These are phyloP conservation scores for Rubia tinctorum DNA, from an alignment of 305 asterid species.

Conservation along the genomic window DNA sequence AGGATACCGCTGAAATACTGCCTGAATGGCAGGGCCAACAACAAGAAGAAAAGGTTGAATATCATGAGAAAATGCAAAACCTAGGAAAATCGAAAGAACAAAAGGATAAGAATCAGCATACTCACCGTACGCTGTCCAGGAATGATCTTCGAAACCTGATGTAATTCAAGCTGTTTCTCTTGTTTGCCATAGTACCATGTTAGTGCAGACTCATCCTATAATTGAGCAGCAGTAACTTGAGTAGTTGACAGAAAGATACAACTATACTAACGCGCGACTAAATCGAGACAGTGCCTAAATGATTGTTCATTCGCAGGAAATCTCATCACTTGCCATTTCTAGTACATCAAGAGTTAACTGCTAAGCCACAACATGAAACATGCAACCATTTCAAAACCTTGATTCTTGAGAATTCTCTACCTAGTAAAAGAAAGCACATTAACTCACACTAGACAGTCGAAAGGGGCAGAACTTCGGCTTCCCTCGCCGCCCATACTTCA, in stretches of 20 bases:
- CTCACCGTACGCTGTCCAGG: slow-evolving; percentile 99
- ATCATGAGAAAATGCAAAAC: neutral
- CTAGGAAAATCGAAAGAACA: neutral
- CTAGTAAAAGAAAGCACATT: neutral
- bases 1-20: slow-evolving; percentile 28
- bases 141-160: slow-evolving; percentile 66
- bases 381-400: neutral
- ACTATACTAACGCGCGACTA: neutral
- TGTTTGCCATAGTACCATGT: slow-evolving; percentile 87
- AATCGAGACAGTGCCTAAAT: neutral
- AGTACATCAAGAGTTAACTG: neutral
- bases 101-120: slow-evolving; percentile 20
- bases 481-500: slow-evolving; percentile 93
- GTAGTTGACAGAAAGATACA: slow-evolving; percentile 10
- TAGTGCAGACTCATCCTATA: slow-evolving; percentile 83
- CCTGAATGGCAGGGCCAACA: slow-evolving; percentile 11
- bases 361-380: slow-evolving; percentile 2
- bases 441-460: slow-evolving; percentile 78
- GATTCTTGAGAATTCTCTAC: neutral
- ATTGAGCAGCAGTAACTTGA: slow-evolving; percentile 16
- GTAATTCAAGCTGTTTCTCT: slow-evolving; percentile 78
- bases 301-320: neutral
- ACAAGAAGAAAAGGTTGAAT: neutral
- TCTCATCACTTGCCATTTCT: neutral
- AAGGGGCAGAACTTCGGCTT: slow-evolving; percentile 94